A percentile compares a stretch with the other conserved stretches of the same genome.
Evolutionary conservation across 192 early-diverging fungal species (phyloP).

Genomic region (Backusella tarrabulga): DNA sequence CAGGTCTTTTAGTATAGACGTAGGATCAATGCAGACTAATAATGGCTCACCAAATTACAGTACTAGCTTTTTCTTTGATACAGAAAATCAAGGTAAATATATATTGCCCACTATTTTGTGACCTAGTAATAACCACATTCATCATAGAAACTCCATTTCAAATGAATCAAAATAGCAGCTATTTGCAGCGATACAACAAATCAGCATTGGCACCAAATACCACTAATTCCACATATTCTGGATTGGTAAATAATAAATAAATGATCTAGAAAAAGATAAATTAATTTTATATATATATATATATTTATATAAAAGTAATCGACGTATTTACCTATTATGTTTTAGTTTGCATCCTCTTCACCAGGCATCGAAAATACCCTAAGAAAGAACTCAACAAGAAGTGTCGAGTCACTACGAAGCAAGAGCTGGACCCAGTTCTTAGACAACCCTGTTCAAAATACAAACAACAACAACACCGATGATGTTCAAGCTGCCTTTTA

Average conservation of each 20-base stretch:
- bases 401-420: slow-evolving; percentile 46
- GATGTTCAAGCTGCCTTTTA: slow-evolving; percentile 31
- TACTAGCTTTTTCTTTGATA: neutral
- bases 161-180: slow-evolving; percentile 1
- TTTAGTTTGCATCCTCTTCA: slow-evolving; percentile 44
- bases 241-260: slow-evolving; percentile 5
- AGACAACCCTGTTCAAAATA: slow-evolving; percentile 8
- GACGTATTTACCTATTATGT: neutral
- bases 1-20: slow-evolving; percentile 28
- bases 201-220: slow-evolving; percentile 1
- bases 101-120: neutral
- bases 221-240: slow-evolving; percentile 8
- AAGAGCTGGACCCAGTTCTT: slow-evolving; percentile 43
- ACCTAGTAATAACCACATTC: neutral
- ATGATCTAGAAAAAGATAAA: slow-evolving; percentile 1
- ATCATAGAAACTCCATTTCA: neutral
- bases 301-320: too few species aligned
- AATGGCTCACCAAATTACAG: neutral
- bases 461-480: neutral
- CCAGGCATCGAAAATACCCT: slow-evolving; percentile 44
- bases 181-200: slow-evolving; percentile 7
- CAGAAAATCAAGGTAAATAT: slow-evolving; percentile 8
- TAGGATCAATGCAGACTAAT: slow-evolving; percentile 17
- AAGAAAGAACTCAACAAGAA: slow-evolving; percentile 35
- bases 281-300: neutral